Evolutionary conservation across 2,329 filamentous ascomycete genomes (phyloP).

Genomic region (Juglanconis sp.): DNA sequence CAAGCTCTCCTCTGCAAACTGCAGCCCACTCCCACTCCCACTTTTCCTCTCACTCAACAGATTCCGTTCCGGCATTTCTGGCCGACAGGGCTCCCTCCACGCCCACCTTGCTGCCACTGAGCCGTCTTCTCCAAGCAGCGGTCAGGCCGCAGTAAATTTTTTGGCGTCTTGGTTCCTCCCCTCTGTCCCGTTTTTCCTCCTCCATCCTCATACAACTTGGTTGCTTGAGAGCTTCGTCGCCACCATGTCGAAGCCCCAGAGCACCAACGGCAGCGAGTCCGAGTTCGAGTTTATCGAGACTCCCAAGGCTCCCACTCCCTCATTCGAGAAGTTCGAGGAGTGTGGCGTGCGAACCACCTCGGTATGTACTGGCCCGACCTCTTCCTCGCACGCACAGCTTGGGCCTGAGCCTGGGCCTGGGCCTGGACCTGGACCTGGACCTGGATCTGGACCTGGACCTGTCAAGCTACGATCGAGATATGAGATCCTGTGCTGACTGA

Average conservation of each 20-base stretch:
- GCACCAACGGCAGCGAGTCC: slow-evolving; percentile 46
- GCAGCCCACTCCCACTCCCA: slow-evolving; percentile 4
- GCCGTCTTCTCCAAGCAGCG: slow-evolving; percentile 8
- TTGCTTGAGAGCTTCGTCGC: slow-evolving; percentile 6
- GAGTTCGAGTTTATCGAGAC: slow-evolving; percentile 65
- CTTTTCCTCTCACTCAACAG: not conserved
- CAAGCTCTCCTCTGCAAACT: not conserved
- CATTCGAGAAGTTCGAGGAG: slow-evolving; percentile 49
- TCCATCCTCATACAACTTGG: not conserved
- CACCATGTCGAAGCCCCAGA: slow-evolving; percentile 48
- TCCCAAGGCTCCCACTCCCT: slow-evolving; percentile 46
- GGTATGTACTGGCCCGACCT: slow-evolving; percentile 35
- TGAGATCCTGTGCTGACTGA: slow-evolving; percentile 1
- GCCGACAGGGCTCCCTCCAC: not conserved
- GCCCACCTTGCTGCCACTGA: not conserved
- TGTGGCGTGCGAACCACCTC: slow-evolving; percentile 55
- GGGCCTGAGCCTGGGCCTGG: too few relatives aligned
- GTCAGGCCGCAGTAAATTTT: slow-evolving; percentile 5
- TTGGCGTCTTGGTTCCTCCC: not conserved
- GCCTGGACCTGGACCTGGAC: too few relatives aligned
- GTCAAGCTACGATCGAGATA: too few relatives aligned
- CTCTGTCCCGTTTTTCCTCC: not conserved
- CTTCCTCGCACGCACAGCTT: not conserved
- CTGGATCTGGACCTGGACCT: too few relatives aligned
- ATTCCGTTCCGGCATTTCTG: slow-evolving; percentile 11